phyloP scores from a whole-genome alignment of 345 rosid species.

The Eucalyptus pauciflora region DNA sequence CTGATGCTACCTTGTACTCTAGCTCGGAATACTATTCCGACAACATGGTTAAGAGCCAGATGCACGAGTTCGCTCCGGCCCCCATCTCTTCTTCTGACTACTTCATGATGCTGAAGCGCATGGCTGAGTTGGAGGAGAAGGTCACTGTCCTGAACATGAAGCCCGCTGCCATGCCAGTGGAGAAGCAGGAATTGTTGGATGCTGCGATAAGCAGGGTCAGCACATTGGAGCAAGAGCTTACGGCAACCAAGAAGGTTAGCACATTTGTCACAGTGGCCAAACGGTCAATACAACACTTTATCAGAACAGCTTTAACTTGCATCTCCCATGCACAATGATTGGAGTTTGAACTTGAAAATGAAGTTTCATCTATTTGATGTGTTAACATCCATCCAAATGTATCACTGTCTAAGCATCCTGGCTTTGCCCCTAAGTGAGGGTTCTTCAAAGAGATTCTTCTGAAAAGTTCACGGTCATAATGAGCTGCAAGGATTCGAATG shows the following conservation, averaged over 20 bases:
- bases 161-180: slow-evolving; percentile 53
- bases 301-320: not conserved
- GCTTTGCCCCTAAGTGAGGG: not conserved
- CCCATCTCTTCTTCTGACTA: slow-evolving; percentile 37
- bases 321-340: not conserved
- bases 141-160: slow-evolving; percentile 35
- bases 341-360: not conserved
- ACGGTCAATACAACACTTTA: not conserved
- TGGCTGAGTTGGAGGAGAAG: slow-evolving; percentile 78
- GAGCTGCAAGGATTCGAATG: not conserved
- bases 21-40: slow-evolving; percentile 26
- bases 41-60: slow-evolving; percentile 15
- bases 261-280: not conserved
- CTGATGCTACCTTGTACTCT: slow-evolving; percentile 49
- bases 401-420: not conserved
- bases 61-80: slow-evolving; percentile 11
- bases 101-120: slow-evolving; percentile 50
- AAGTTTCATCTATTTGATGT: not conserved
- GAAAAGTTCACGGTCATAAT: not conserved
- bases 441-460: not conserved
- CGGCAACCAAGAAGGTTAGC: slow-evolving; percentile 64
- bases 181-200: slow-evolving; percentile 73
- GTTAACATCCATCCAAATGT: not conserved
- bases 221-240: slow-evolving; percentile 72
- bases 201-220: slow-evolving; percentile 58